Evolutionary conservation across 179 eudicot genomes (phyloP), one percentile per base, ranked within the genome.

Genomic region (Silene coronaria): DNA sequence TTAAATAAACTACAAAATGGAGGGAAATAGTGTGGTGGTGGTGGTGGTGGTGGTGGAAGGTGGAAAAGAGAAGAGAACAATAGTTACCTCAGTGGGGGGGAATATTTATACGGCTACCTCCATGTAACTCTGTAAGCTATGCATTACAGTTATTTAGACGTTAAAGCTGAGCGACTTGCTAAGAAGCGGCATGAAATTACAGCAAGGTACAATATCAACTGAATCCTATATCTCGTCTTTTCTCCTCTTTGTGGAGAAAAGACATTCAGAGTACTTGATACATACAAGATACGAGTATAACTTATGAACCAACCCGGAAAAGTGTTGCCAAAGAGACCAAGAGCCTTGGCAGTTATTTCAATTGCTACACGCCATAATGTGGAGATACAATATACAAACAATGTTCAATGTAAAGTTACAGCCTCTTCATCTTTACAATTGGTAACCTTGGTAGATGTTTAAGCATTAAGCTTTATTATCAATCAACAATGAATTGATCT

Each of bases 401-500:
- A 22, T 51, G 51, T 53, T 14, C 38, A 30, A 32, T 66, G 23
- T 68, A 48, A 32, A 53, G 58, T 70, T 76, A 65, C 81, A 77
- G 62, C 76, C 30, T 80, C 55, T 76, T 42, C 57, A 48, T 61
- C 77, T 80, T 67, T 80, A 77, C 70, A 77, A 55, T 74, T 73
- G 51, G 36, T 66, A 42, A 42, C 48, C 48, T 42, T 2, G 13
- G 48, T 42, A 42, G 69, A 68, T 46, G 24, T 61, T 46, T 60
- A 65, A 77, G 67, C 51, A 75, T 28, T 26, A 79, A 45, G 64
- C 80, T 87, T n/a, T n/a, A n/a, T n/a, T 79, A 87, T 75, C 91
- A 90, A 82, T 92, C 96, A 73, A 92, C 92, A 65, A 91, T 91
- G 70, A 89, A 92, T 77, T 92, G 92, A 84, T 91, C 92, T 59